A percentile compares a stretch with the other conserved stretches of the same genome.
Conservation (phyloP, 1,284 basidiomycete genomes). For the Ceratobasidium papillatum region DNA sequence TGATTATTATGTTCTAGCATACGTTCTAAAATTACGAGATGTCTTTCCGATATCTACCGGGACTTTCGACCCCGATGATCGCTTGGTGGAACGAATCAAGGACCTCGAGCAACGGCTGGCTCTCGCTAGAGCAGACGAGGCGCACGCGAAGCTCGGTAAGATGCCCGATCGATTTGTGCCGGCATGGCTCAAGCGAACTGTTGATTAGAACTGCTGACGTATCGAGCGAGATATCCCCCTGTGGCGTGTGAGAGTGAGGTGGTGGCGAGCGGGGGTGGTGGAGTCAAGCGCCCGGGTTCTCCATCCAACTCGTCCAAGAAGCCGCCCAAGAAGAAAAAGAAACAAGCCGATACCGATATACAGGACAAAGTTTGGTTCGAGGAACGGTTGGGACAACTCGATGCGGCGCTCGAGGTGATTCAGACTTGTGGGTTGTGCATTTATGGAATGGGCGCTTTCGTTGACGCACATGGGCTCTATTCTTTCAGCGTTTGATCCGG, state of each 20-base stretch:
- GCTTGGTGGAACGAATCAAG: slow-evolving; percentile 7
- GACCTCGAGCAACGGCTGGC: slow-evolving; percentile 4
- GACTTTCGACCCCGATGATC: not conserved
- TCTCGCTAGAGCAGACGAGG: slow-evolving; percentile 23
- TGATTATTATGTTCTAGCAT: not conserved
- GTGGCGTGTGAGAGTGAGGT: not conserved
- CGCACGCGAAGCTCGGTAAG: slow-evolving; percentile 24
- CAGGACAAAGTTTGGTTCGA: not conserved
- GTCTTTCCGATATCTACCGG: slow-evolving; percentile 12
- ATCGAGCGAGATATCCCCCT: slow-evolving; percentile 1
- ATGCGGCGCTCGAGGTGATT: slow-evolving; percentile 1
- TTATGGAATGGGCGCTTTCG: not conserved
- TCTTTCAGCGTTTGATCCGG: slow-evolving; percentile 17
- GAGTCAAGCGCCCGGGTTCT: slow-evolving; percentile 15
- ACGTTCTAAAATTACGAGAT: slow-evolving; percentile 7
- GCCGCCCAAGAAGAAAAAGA: slow-evolving; percentile 30
- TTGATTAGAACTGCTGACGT: slow-evolving; percentile 17
- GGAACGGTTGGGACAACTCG: not conserved
- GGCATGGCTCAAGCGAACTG: not conserved
- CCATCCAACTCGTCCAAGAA: slow-evolving; percentile 9
- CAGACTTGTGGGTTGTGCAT: not conserved
- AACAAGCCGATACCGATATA: not conserved
- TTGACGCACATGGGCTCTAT: not conserved
- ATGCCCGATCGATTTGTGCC: too few species aligned
- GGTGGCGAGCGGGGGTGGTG: not conserved